These are phyloP conservation scores for Mycocentrospora acerina DNA, from an alignment of 2,329 filamentous ascomycete genomes.

Conservation along the genomic window DNA sequence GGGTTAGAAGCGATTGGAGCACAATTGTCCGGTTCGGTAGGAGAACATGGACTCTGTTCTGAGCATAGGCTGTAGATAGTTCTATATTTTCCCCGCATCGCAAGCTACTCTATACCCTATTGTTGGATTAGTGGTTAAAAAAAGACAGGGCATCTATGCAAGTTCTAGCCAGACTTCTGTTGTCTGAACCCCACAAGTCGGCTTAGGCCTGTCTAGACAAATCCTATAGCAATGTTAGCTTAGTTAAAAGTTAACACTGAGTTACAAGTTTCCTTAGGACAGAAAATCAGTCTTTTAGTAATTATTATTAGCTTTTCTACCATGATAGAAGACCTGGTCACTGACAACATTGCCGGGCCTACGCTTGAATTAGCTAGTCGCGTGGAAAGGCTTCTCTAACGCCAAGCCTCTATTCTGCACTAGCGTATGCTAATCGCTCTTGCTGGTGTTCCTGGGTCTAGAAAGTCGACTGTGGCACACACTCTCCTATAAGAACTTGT, in stretches of 20 bases:
- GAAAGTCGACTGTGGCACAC: conserved; percentile 28
- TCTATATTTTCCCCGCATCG: conserved; percentile 9
- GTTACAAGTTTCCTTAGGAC: too few relatives aligned
- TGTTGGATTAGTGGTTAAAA: conserved; percentile 7
- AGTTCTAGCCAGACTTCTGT: conserved; percentile 19
- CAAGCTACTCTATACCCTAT: conserved; percentile 4
- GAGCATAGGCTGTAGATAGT: neutral
- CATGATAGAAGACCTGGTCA: conserved; percentile 11
- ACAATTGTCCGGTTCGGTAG: conserved; percentile 18
- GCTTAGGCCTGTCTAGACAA: neutral
- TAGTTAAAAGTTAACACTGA: too few relatives aligned
- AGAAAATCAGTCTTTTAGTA: too few relatives aligned
- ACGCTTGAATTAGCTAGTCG: conserved; percentile 23
- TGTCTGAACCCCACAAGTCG: conserved; percentile 18
- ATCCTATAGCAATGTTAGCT: too few relatives aligned
- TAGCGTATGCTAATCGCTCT: conserved; percentile 27
- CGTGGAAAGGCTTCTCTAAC: conserved; percentile 19
- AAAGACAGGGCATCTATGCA: conserved; percentile 2
- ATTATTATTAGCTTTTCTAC: too few relatives aligned
- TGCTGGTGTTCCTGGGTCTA: conserved; percentile 31
- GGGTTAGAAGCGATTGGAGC: conserved; percentile 14
- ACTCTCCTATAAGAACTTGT: conserved; percentile 23
- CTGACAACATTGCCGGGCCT: conserved; percentile 8
- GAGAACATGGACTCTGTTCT: conserved; percentile 4
- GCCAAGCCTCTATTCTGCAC: conserved; percentile 14